Conservation (phyloP, 2,329 filamentous ascomycete species). For the Scopulariopsis brevicaulis region DNA sequence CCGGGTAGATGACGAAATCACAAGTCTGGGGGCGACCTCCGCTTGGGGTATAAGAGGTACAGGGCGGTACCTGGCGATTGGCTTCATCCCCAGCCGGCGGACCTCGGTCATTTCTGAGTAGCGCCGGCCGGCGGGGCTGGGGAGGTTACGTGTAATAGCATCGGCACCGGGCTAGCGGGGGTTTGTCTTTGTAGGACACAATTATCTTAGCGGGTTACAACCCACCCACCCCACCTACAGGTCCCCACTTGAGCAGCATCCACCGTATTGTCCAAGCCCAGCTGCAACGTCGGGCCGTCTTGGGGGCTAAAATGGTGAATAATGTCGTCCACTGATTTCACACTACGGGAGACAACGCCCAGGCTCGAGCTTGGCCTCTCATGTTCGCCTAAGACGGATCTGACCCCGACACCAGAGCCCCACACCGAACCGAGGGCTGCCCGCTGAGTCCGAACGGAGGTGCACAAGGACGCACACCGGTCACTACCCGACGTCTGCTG, state of each 20-base stretch:
- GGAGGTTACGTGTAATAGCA: not conserved
- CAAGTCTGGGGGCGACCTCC: not conserved
- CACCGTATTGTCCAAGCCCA: too few species aligned
- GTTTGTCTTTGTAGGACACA: not conserved
- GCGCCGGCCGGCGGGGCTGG: not conserved
- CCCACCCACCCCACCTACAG: not conserved
- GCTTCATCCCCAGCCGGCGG: not conserved
- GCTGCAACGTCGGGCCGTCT: not conserved
- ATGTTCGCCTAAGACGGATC: not conserved
- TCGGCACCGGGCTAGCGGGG: not conserved
- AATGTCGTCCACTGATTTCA: not conserved
- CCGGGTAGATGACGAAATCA: not conserved
- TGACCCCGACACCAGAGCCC: not conserved
- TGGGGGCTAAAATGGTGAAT: not conserved
- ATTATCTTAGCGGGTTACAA: not conserved
- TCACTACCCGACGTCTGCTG: not conserved
- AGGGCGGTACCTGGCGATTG: not conserved
- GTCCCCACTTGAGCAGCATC: not conserved
- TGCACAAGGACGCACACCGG: not conserved
- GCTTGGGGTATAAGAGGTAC: not conserved
- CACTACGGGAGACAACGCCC: not conserved
- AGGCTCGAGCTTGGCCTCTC: not conserved
- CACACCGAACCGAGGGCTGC: not conserved
- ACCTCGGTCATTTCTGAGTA: constrained; percentile 1
- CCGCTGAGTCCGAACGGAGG: not conserved